These are phyloP conservation scores for Hymenoscyphus salicellus DNA, from an alignment of 2,329 filamentous ascomycete species.

Conservation along the genomic window DNA sequence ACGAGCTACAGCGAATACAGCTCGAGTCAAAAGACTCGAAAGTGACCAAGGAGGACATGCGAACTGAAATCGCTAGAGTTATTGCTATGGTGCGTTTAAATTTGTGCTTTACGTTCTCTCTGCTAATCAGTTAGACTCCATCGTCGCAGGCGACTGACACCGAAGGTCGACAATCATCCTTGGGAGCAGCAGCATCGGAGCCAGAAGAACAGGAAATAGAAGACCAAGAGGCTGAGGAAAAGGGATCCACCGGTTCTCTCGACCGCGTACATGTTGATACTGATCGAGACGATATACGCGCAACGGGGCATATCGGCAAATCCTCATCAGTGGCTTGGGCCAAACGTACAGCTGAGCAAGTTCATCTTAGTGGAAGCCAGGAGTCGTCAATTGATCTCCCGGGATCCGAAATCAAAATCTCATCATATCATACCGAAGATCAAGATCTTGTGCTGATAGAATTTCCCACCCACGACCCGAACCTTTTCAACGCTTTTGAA, in stretches of 20 bases:
- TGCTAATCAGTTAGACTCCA: neutral
- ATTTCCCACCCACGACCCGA: constrained; percentile 11
- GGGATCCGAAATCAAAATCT: constrained; percentile 7
- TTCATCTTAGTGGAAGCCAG: neutral
- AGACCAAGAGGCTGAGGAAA: constrained; percentile 19
- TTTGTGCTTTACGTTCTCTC: neutral
- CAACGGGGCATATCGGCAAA: constrained; percentile 27
- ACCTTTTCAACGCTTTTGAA: constrained; percentile 20
- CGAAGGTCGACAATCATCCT: constrained; percentile 3
- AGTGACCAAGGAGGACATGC: constrained; percentile 23
- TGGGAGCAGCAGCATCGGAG: neutral
- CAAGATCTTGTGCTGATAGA: constrained; percentile 21
- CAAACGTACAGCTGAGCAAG: constrained; percentile 21
- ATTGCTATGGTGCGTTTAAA: constrained; percentile 24
- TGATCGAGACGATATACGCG: constrained; percentile 26
- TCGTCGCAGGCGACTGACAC: neutral
- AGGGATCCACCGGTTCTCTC: constrained; percentile 29
- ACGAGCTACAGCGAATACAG: constrained; percentile 25
- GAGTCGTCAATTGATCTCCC: constrained; percentile 4
- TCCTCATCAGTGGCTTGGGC: constrained; percentile 29
- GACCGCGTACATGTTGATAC: constrained; percentile 27
- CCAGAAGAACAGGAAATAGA: constrained; percentile 1
- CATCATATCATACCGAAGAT: constrained; percentile 30
- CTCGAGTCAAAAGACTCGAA: constrained; percentile 15
- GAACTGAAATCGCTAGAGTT: constrained; percentile 22